These are phyloP conservation scores for Fraxinus excelsior DNA, from an alignment of 257 asterid species.

Conservation along the genomic window DNA sequence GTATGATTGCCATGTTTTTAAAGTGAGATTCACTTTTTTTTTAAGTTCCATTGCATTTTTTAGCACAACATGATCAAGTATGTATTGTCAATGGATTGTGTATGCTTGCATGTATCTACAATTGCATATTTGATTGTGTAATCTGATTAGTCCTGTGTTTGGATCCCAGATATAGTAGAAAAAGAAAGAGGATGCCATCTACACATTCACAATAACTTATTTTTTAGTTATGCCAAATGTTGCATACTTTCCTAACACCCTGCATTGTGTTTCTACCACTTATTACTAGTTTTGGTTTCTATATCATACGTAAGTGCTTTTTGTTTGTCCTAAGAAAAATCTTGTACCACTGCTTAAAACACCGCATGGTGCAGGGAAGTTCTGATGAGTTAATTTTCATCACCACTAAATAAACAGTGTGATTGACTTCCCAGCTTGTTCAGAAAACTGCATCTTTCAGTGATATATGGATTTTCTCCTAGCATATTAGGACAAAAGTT, in stretches of 20 bases:
- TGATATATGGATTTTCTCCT: slow-evolving; percentile 2
- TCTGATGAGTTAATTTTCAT: slow-evolving; percentile 9
- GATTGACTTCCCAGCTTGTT: slow-evolving; percentile 8
- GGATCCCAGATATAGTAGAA: background rate
- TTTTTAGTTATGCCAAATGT: background rate
- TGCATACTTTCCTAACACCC: background rate
- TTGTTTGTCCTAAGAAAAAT: slow-evolving; percentile 2
- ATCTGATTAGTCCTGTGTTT: background rate
- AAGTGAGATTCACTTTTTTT: slow-evolving; percentile 3
- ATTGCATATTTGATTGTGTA: background rate
- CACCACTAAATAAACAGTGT: slow-evolving; percentile 4
- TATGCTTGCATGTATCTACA: background rate
- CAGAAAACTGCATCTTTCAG: slow-evolving; percentile 8
- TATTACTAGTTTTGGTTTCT: background rate
- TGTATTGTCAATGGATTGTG: slow-evolving; percentile 10
- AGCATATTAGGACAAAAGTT: slow-evolving; percentile 5
- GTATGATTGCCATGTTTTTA: slow-evolving; percentile 9
- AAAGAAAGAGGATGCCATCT: background rate
- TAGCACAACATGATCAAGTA: background rate
- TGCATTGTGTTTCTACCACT: background rate
- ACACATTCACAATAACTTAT: background rate
- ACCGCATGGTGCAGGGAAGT: background rate
- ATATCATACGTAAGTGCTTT: background rate
- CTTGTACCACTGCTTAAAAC: slow-evolving; percentile 8
- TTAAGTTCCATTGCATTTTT: slow-evolving; percentile 15